Percentiles rank a stretch among this genome's conserved stretches.
phyloP scores from a whole-genome alignment of 495 filamentous ascomycete genomes.

The Xanthoparmelia taractica region DNA sequence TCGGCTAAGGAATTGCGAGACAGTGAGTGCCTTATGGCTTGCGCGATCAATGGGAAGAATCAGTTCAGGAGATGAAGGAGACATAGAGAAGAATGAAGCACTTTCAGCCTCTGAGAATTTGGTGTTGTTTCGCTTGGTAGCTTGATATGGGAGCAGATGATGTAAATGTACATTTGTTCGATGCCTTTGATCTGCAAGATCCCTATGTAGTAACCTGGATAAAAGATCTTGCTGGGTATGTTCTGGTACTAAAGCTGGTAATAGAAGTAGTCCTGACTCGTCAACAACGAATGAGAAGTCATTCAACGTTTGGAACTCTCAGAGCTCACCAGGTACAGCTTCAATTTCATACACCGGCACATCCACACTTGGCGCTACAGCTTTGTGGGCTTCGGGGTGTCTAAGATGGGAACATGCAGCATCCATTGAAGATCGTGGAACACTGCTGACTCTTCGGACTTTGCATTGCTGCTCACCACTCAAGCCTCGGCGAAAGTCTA shows the following conservation, averaged over 20 bases:
- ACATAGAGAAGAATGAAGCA: conserved; percentile 45
- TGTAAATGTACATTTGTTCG: conserved; percentile 83
- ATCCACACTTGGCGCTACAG: neutral
- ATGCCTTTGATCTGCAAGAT: conserved; percentile 65
- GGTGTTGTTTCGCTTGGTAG: conserved; percentile 6
- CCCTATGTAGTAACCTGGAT: conserved; percentile 63
- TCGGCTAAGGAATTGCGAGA: conserved; percentile 58
- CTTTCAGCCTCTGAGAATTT: neutral
- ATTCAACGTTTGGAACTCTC: neutral
- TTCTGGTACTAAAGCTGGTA: conserved; percentile 63
- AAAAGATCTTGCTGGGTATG: conserved; percentile 60
- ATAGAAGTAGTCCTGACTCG: conserved; percentile 58
- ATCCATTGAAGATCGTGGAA: conserved; percentile 3
- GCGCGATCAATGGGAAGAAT: conserved; percentile 56
- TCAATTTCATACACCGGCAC: conserved; percentile 16
- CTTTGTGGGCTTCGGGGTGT: neutral
- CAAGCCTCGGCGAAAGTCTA: conserved; percentile 37
- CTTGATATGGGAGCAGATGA: conserved; percentile 65
- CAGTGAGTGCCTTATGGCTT: conserved; percentile 60
- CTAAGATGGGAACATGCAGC: conserved; percentile 17
- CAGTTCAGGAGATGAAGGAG: conserved; percentile 27
- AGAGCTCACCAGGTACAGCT: conserved; percentile 33
- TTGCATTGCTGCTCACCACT: conserved; percentile 14
- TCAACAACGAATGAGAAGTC: neutral
- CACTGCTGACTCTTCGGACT: neutral